Evolutionary conservation across 1,139 yeast genomes (phyloP), one percentile per base, ranked within the genome.

Genomic region (Hanseniaspora uvarum): DNA sequence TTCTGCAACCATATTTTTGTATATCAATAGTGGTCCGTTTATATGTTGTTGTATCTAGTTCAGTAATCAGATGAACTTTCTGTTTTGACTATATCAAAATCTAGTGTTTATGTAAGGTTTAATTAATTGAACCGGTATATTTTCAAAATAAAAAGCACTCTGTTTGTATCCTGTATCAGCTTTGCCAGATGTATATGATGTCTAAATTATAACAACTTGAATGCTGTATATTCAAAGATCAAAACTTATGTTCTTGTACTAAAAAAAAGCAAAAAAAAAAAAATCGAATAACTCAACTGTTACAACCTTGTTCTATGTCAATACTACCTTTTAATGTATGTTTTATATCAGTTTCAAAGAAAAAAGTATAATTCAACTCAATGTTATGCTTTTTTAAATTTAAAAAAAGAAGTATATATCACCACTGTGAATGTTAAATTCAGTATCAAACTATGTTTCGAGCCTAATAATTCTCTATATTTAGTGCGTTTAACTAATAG

Each of bases 401-500:
- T 31, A 12, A n/a, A n/a, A 26, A 26, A 5, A 26, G 8, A 26
- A 26, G 28, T 8, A 5, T 8, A 5, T 26, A 26, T 8, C 28
- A 5, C 5, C 5, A 26, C 5, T 5, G 8, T 5, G 5, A 26
- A 5, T 26, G 8, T 8, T 26, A 19, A 34, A 2, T 10, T 10
- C 5, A n/a, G 37, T 34, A n/a, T 34, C 37, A 34, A 34, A 39
- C 16, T 39, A 4, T 39, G 30, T 39, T 39, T 39, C 30, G 10
- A 24, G 10, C 23, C 10, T 2, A 31, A 3, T 12, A 12, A 14
- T 38, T 21, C 8, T 39, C 18, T n/a, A n/a, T 14, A 12, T 3
- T 23, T n/a, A 39, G 11, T 16, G 11, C 23, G 43, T 39, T 39
- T 39, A 39, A 39, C 43, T 39, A 39, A 39, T 39, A n/a, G 43